Evolutionary conservation across 768 basidiomycete genomes (phyloP).

Genomic region (Lactarius sanguifluus): DNA sequence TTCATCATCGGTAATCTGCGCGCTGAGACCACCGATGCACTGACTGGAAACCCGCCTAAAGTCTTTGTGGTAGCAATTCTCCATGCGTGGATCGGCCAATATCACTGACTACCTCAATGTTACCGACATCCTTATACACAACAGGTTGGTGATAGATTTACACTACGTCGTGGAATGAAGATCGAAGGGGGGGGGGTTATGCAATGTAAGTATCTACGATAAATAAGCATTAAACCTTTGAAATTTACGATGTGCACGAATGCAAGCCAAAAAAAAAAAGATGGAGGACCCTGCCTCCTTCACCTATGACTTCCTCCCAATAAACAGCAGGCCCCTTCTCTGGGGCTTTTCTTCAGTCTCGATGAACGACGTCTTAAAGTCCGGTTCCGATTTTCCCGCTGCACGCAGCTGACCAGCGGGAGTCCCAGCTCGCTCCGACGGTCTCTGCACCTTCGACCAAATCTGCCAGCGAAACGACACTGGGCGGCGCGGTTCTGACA

Average conservation of each 20-base stretch:
- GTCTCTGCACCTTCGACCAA: conserved; percentile 21
- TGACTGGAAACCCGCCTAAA: no score
- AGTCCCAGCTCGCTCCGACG: conserved; percentile 1
- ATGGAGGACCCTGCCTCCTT: not conserved
- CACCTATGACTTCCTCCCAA: conserved; percentile 8
- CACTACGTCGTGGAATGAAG: not conserved
- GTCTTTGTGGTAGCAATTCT: not conserved
- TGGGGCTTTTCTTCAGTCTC: conserved; percentile 17
- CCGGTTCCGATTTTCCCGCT: conserved; percentile 16
- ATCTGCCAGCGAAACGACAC: conserved; percentile 11
- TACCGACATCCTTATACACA: not conserved
- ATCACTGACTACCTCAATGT: no score
- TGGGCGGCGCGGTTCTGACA: not conserved
- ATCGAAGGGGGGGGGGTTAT: not conserved
- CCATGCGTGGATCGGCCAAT: no score
- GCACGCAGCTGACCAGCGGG: not conserved
- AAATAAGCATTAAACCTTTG: not conserved
- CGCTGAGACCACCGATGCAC: not conserved
- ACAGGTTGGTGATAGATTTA: not conserved
- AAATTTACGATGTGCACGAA: not conserved
- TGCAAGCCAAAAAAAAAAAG: not conserved
- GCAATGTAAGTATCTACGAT: not conserved
- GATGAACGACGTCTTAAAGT: conserved; percentile 16
- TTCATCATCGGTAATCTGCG: not conserved
- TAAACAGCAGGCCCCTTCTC: conserved; percentile 19